Conservation (phyloP, 1,139 yeast genomes). For the Yamadazyma friedrichii region DNA sequence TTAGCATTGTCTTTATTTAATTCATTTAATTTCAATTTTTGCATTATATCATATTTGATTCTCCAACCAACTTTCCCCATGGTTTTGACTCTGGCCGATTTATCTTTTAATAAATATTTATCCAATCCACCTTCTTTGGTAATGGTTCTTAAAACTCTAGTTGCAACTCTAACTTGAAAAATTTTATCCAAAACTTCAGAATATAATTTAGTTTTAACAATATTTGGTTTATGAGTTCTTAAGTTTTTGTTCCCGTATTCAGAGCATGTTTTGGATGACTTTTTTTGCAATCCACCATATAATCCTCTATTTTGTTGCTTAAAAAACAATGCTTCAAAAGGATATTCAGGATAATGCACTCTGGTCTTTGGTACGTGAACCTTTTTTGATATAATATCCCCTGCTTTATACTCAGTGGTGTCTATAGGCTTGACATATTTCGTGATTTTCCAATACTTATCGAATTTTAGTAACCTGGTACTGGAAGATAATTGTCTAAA, state of each 20-base stretch:
- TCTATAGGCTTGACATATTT: constrained; percentile 40
- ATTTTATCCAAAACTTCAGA: constrained; percentile 68
- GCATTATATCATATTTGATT: constrained; percentile 70
- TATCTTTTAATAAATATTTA: constrained; percentile 79
- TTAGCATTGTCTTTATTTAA: constrained; percentile 21
- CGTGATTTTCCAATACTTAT: constrained; percentile 39
- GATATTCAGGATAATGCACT: constrained; percentile 69
- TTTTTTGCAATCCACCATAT: constrained; percentile 84
- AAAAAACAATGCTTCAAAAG: constrained; percentile 72
- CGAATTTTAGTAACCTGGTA: constrained; percentile 9
- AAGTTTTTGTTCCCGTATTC: constrained; percentile 72
- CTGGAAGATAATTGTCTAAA: constrained; percentile 8
- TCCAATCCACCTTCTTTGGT: constrained; percentile 94
- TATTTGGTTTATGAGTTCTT: constrained; percentile 81
- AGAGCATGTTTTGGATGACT: constrained; percentile 74
- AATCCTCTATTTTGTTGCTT: constrained; percentile 86
- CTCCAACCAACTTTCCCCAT: constrained; percentile 92
- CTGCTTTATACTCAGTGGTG: constrained; percentile 33
- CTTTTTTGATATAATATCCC: constrained; percentile 27
- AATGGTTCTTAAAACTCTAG: constrained; percentile 81
- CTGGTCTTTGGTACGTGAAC: constrained; percentile 47
- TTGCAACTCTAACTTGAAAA: constrained; percentile 62
- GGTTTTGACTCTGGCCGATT: constrained; percentile 86
- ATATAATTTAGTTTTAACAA: constrained; percentile 74
- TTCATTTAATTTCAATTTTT: constrained; percentile 25